Percentiles rank a stretch among this genome's conserved stretches.
phyloP scores from a whole-genome alignment of 208 protist genomes.

The Trypanosoma brucei region DNA sequence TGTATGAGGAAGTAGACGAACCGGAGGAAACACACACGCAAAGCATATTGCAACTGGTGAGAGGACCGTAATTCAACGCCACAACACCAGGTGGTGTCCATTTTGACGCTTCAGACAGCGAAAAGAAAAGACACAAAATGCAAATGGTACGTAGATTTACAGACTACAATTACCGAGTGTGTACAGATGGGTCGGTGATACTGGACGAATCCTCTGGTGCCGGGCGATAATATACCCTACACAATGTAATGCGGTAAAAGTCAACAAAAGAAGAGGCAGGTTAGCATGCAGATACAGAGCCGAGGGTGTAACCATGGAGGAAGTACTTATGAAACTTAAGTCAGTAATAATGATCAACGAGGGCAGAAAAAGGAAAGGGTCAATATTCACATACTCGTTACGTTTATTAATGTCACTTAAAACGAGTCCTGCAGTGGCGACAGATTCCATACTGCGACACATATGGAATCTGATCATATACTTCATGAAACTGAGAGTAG shows the following conservation, averaged over 20 bases:
- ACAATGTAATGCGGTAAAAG: neutral
- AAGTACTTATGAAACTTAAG: neutral
- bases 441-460: neutral
- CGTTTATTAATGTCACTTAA: constrained; percentile 2
- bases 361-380: neutral
- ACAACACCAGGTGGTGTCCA: neutral
- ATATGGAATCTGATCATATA: constrained; percentile 1
- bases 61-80: neutral
- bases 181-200: constrained; percentile 18
- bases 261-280: neutral
- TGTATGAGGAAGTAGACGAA: neutral
- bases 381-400: neutral
- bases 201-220: constrained; percentile 14
- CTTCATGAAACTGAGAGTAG: neutral
- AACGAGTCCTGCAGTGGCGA: neutral
- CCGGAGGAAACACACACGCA: neutral
- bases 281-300: constrained; percentile 21
- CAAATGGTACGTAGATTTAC: neutral
- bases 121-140: constrained; percentile 2
- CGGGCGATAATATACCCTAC: constrained; percentile 12
- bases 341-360: neutral
- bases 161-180: constrained; percentile 13
- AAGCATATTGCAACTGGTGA: neutral
- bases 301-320: constrained; percentile 16
- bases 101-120: neutral